Evolutionary conservation across 345 rosid genomes (phyloP).

Genomic region (Hirschfeldia incana): DNA sequence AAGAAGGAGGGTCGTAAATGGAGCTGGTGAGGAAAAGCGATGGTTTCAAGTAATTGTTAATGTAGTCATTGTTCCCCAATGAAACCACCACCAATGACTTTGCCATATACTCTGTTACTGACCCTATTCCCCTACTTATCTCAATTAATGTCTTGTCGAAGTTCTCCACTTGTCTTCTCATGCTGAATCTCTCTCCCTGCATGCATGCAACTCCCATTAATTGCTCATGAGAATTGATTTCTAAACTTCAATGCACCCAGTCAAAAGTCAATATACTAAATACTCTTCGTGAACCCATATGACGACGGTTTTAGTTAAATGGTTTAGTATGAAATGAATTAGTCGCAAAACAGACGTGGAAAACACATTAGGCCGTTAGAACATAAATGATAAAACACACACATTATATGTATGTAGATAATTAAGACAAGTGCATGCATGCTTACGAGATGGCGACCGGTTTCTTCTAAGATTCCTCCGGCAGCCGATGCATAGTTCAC

Average conservation of each 20-base stretch:
- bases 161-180: slow-evolving; percentile 60
- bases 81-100: slow-evolving; percentile 64
- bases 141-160: slow-evolving; percentile 58
- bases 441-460: slow-evolving; percentile 55
- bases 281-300: not conserved
- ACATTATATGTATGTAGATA: too few species aligned
- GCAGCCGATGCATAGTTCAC: slow-evolving; percentile 92
- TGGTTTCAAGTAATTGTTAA: slow-evolving; percentile 74
- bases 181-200: slow-evolving; percentile 72
- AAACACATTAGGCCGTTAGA: too few species aligned
- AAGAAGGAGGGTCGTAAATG: slow-evolving; percentile 49
- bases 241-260: slow-evolving; percentile 21
- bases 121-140: slow-evolving; percentile 34
- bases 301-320: not conserved
- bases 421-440: too few species aligned
- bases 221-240: not conserved
- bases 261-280: not conserved
- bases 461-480: slow-evolving; percentile 72
- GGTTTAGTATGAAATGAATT: too few species aligned
- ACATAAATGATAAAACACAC: too few species aligned
- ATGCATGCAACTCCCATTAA: slow-evolving; percentile 14
- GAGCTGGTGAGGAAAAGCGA: slow-evolving; percentile 49
- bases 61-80: slow-evolving; percentile 81
- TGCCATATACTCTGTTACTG: slow-evolving; percentile 36
- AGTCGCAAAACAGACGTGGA: too few species aligned